Percentiles rank a stretch among this genome's conserved stretches.
phyloP scores from a whole-genome alignment of 78 protist species.

The Dictyostelium discoideum region DNA sequence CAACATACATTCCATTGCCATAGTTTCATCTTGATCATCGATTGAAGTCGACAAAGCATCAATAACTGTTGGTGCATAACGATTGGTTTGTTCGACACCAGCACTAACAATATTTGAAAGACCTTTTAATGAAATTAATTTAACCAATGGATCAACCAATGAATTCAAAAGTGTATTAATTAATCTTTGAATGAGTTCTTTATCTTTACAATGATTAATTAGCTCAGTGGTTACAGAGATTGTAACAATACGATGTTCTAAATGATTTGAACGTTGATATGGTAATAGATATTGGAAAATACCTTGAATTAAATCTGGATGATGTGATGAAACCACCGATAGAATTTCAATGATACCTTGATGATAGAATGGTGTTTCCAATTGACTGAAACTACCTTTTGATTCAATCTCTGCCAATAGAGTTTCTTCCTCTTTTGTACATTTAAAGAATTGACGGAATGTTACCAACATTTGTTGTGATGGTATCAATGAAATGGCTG shows the following conservation, averaged over 20 bases:
- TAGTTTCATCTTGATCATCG: slow-evolving; percentile 81
- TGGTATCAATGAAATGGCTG: slow-evolving; percentile 12
- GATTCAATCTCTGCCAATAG: slow-evolving; percentile 15
- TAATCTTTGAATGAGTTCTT: slow-evolving; percentile 52
- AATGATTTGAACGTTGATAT: slow-evolving; percentile 50
- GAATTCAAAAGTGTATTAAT: slow-evolving; percentile 61
- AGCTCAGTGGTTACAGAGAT: slow-evolving; percentile 67
- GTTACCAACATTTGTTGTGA: slow-evolving; percentile 68
- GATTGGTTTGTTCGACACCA: slow-evolving; percentile 73
- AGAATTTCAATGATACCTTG: slow-evolving; percentile 29
- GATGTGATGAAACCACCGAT: slow-evolving; percentile 17
- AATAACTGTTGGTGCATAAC: slow-evolving; percentile 83
- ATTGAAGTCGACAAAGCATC: slow-evolving; percentile 76
- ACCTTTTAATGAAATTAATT: slow-evolving; percentile 70
- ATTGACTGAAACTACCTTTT: slow-evolving; percentile 14
- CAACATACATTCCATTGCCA: slow-evolving; percentile 87
- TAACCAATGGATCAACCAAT: slow-evolving; percentile 66
- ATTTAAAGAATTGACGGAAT: slow-evolving; percentile 60
- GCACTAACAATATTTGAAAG: slow-evolving; percentile 66
- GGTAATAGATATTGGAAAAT: slow-evolving; percentile 58
- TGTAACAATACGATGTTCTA: slow-evolving; percentile 56
- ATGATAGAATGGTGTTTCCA: slow-evolving; percentile 30
- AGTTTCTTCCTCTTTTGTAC: slow-evolving; percentile 45
- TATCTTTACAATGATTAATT: slow-evolving; percentile 53
- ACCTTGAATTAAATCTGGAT: slow-evolving; percentile 53